Evolutionary conservation across 768 basidiomycete species (phyloP).

Genomic region (Phlegmacium glaucopus): DNA sequence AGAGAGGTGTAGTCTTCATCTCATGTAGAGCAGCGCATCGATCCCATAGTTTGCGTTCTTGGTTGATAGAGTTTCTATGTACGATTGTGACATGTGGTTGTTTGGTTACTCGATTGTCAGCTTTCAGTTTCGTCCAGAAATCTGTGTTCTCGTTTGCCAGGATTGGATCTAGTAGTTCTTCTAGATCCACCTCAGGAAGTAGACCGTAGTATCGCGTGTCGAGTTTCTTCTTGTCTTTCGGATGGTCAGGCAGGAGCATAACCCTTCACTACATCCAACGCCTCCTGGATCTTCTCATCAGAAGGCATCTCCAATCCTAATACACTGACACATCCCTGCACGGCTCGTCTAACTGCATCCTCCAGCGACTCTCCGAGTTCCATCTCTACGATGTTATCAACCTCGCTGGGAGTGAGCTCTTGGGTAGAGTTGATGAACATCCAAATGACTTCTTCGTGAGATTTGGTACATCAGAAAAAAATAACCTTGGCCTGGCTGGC

Average conservation of each 20-base stretch:
- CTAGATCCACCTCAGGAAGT: slow-evolving; percentile 68
- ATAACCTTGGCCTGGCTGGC: no score
- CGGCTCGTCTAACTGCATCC: no score
- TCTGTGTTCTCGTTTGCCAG: slow-evolving; percentile 17
- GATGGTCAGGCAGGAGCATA: slow-evolving; percentile 29
- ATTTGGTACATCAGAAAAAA: no score
- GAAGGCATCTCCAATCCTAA: slow-evolving; percentile 52
- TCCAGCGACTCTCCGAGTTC: slow-evolving; percentile 14
- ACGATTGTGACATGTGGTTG: slow-evolving; percentile 87
- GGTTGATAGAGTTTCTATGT: slow-evolving; percentile 51
- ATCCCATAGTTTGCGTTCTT: slow-evolving; percentile 38
- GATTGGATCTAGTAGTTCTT: slow-evolving; percentile 36
- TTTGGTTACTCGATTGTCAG: slow-evolving; percentile 42
- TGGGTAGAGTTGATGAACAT: slow-evolving; percentile 68
- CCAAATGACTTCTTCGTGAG: slow-evolving; percentile 82
- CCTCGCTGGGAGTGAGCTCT: slow-evolving; percentile 54
- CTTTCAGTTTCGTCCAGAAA: slow-evolving; percentile 50
- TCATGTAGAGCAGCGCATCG: slow-evolving; percentile 44
- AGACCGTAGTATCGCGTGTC: slow-evolving; percentile 73
- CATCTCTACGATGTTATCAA: slow-evolving; percentile 59
- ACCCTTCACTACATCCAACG: slow-evolving; percentile 41
- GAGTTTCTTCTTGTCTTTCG: slow-evolving; percentile 29
- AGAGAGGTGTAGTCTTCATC: slow-evolving; percentile 43
- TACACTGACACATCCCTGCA: no score
- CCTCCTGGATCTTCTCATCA: slow-evolving; percentile 54